Conservation (phyloP, 495 filamentous ascomycete species). For the Penicillium paradoxum region DNA sequence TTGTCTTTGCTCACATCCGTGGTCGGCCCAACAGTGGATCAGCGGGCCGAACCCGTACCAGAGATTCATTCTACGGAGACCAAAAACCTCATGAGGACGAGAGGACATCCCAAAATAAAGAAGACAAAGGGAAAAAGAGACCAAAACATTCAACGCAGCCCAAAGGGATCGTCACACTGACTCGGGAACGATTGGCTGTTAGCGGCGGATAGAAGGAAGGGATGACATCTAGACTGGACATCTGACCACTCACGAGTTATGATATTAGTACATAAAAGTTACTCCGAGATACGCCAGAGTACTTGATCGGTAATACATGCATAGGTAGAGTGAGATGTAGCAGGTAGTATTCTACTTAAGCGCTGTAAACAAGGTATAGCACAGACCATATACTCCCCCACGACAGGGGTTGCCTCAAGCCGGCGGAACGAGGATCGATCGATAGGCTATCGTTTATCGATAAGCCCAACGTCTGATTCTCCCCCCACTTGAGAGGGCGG, state of each 20-base stretch:
- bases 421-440: conserved; percentile 7
- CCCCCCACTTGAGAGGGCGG: not conserved
- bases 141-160: not conserved
- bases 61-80: conserved; percentile 4
- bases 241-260: conserved; percentile 21
- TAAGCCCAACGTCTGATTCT: conserved; percentile 11
- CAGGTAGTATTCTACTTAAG: not conserved
- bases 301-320: not conserved
- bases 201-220: conserved; percentile 10
- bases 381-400: conserved; percentile 12
- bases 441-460: conserved; percentile 30
- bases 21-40: conserved; percentile 20
- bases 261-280: not conserved
- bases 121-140: not conserved
- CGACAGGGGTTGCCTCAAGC: conserved; percentile 12
- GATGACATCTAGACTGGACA: conserved; percentile 20
- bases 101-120: not conserved
- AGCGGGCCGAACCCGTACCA: conserved; percentile 25
- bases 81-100: not conserved
- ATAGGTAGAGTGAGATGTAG: not conserved
- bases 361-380: conserved; percentile 5
- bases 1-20: conserved; percentile 8
- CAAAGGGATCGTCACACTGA: conserved; percentile 17
- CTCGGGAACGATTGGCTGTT: conserved; percentile 19
- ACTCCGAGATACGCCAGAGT: not conserved